These are phyloP conservation scores for Wickerhamiella vanderwaltii DNA, from an alignment of 805 yeast species.

Conservation along the genomic window DNA sequence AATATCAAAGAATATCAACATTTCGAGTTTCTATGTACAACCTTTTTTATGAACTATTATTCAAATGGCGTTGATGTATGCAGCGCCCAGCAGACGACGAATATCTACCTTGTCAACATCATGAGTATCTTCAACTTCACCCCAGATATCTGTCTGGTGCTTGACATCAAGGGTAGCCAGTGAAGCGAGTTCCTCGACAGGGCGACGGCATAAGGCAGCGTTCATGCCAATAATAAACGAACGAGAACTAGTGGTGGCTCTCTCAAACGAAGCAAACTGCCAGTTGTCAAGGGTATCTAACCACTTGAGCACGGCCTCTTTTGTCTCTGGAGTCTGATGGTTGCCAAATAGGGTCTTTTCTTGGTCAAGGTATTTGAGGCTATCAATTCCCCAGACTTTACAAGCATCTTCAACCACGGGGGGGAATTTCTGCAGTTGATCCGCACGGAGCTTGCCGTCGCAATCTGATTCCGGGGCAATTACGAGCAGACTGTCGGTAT, in stretches of 20 bases:
- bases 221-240: conserved; percentile 75
- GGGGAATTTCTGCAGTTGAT: conserved; percentile 65
- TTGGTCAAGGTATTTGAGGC: conserved; percentile 56
- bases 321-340: conserved; percentile 49
- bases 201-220: conserved; percentile 34
- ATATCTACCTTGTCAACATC: conserved; percentile 93
- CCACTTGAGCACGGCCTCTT: conserved; percentile 52
- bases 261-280: conserved; percentile 81
- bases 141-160: conserved; percentile 85
- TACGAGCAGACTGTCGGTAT: conserved; percentile 85
- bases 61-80: conserved; percentile 47
- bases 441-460: conserved; percentile 66
- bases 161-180: conserved; percentile 72
- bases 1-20: background rate
- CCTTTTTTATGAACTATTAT: no score
- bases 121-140: conserved; percentile 97
- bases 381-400: conserved; percentile 36
- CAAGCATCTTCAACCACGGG: conserved; percentile 66
- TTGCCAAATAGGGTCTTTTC: conserved; percentile 77
- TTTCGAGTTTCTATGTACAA: background rate
- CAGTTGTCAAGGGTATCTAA: conserved; percentile 49
- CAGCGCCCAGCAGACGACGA: conserved; percentile 67
- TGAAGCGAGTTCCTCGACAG: conserved; percentile 60
- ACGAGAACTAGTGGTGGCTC: conserved; percentile 74
- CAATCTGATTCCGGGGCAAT: conserved; percentile 72